These are phyloP conservation scores for Panicum miliaceum DNA, from an alignment of 176 grass and related monocot genomes.

Conservation along the genomic window DNA sequence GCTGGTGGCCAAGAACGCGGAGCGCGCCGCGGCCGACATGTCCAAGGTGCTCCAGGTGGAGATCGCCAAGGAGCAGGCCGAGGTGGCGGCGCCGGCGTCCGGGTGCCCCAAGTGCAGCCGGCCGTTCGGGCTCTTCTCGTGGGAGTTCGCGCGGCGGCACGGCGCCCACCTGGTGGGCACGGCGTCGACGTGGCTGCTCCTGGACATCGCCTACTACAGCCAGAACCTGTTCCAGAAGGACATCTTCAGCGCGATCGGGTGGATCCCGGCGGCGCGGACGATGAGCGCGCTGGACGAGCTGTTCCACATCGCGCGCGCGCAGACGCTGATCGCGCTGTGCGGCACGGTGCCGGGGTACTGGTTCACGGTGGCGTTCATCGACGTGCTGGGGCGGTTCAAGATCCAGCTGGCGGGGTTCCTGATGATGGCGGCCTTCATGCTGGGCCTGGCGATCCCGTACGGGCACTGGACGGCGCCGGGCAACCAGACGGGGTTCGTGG, in stretches of 20 bases:
- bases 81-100: neutral
- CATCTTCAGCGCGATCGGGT: constrained; percentile 50
- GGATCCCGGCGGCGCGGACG: constrained; percentile 42
- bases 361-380: constrained; percentile 60
- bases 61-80: neutral
- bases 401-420: constrained; percentile 54
- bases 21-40: constrained; percentile 58
- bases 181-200: constrained; percentile 44
- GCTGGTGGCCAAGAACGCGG: constrained; percentile 49
- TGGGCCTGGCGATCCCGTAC: constrained; percentile 43
- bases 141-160: neutral
- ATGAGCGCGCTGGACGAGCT: constrained; percentile 59
- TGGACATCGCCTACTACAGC: constrained; percentile 51
- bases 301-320: constrained; percentile 50
- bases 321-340: constrained; percentile 61
- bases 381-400: constrained; percentile 42
- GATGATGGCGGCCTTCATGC: constrained; percentile 54
- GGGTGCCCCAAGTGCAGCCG: neutral
- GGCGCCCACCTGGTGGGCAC: constrained; percentile 1
- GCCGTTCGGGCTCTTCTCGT: constrained; percentile 21
- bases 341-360: constrained; percentile 57
- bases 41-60: constrained; percentile 41
- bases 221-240: constrained; percentile 61
- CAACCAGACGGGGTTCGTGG: constrained; percentile 50
- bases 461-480: constrained; percentile 18